A percentile compares a stretch with the other conserved stretches of the same genome.
Evolutionary conservation across 495 filamentous ascomycete genomes (phyloP).

Genomic region (Lepidopterella palustris): DNA sequence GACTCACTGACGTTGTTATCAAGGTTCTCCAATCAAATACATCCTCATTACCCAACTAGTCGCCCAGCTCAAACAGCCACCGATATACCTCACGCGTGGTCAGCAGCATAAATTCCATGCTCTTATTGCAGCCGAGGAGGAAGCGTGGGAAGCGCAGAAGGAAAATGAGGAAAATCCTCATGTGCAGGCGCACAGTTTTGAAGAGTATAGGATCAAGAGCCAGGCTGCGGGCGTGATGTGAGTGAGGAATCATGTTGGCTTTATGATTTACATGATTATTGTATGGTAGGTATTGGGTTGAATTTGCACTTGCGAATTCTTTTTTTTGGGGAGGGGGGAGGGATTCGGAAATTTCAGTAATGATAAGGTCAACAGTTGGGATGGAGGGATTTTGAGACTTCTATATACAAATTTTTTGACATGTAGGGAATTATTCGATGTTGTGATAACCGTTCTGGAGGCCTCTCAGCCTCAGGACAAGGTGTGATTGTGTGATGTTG

Average conservation of each 20-base stretch:
- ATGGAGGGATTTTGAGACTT: no score
- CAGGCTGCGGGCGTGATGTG: conserved; percentile 7
- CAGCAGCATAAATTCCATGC: conserved; percentile 53
- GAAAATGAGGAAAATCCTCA: conserved; percentile 14
- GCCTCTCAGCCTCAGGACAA: no score
- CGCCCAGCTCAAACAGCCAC: conserved; percentile 35
- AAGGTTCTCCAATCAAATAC: conserved; percentile 52
- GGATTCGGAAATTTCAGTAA: no score
- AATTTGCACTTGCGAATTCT: no score
- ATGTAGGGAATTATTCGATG: no score
- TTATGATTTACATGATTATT: no score
- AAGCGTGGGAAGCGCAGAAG: conserved; percentile 49
- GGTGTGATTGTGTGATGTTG: no score
- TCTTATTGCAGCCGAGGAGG: conserved; percentile 56
- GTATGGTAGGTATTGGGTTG: no score
- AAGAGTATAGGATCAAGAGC: conserved; percentile 48
- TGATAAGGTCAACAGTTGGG: no score
- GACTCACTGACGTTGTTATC: background rate
- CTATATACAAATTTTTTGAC: no score
- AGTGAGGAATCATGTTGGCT: background rate
- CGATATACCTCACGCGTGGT: conserved; percentile 56
- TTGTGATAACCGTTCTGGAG: no score
- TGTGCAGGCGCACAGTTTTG: conserved; percentile 40
- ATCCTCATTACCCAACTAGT: conserved; percentile 25
- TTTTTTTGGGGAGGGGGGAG: no score